Evolutionary conservation across 352 stramenopile species (phyloP).

Genomic region (Phytophthora quininea): DNA sequence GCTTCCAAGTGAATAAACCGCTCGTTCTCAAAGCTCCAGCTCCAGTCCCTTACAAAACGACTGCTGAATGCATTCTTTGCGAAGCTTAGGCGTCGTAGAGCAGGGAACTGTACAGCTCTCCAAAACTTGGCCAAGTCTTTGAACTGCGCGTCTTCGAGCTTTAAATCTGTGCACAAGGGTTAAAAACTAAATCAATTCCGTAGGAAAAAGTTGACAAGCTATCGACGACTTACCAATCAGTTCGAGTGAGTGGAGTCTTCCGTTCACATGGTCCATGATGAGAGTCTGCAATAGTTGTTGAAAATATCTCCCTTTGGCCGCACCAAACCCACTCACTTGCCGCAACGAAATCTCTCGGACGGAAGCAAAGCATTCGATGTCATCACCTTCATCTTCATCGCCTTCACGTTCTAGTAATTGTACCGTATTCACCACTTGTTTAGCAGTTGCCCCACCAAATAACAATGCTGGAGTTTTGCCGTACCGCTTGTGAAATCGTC

Average conservation of each 20-base stretch:
- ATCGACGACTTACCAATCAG: constrained; percentile 30
- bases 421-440: constrained; percentile 36
- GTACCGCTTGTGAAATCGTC: constrained; percentile 34
- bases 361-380: constrained; percentile 46
- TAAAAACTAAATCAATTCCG: too few species aligned
- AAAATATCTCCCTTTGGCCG: constrained; percentile 33
- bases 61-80: constrained; percentile 57
- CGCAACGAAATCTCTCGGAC: constrained; percentile 39
- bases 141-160: constrained; percentile 52
- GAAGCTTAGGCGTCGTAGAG: constrained; percentile 38
- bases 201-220: too few species aligned
- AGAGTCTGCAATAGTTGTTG: constrained; percentile 57
- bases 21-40: constrained; percentile 51
- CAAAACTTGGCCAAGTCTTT: constrained; percentile 50
- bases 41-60: constrained; percentile 68
- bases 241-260: constrained; percentile 33
- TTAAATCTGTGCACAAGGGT: constrained; percentile 31
- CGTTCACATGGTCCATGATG: constrained; percentile 57
- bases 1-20: constrained; percentile 36
- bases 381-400: constrained; percentile 25
- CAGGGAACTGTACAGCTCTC: constrained; percentile 52
- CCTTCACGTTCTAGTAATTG: constrained; percentile 39
- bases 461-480: constrained; percentile 24
- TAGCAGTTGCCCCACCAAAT: constrained; percentile 24
- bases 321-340: constrained; percentile 32